Evolutionary conservation across 192 early-diverging fungal species (phyloP).

Genomic region (Glomus cerebriforme): DNA sequence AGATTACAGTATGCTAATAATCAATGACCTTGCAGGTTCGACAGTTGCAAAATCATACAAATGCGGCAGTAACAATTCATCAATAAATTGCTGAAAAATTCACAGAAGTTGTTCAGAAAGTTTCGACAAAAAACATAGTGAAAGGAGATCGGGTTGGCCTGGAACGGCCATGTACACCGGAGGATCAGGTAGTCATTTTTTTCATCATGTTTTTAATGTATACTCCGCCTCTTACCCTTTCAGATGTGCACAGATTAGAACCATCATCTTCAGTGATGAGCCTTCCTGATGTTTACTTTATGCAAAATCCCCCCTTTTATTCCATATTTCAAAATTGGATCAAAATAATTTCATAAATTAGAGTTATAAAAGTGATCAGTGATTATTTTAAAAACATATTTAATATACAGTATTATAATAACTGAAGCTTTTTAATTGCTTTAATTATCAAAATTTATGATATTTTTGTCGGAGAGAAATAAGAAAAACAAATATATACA

Average conservation of each 20-base stretch:
- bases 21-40: not conserved
- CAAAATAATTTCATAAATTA: no score
- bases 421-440: no score
- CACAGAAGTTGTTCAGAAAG: not conserved
- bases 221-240: not conserved
- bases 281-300: no score
- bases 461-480: no score
- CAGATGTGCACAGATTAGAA: not conserved
- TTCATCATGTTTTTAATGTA: not conserved
- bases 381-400: no score
- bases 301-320: no score
- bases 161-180: conserved; percentile 1
- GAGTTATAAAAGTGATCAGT: no score
- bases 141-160: not conserved
- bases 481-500: no score
- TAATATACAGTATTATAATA: no score
- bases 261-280: not conserved
- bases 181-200: not conserved
- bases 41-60: conserved; percentile 9
- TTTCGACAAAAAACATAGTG: not conserved
- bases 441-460: no score
- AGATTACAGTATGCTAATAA: not conserved
- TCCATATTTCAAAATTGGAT: no score
- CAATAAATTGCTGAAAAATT: conserved; percentile 3
- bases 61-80: conserved; percentile 5